These are phyloP conservation scores for Serendipita sp. DNA, from an alignment of 768 basidiomycete species.

Conservation along the genomic window DNA sequence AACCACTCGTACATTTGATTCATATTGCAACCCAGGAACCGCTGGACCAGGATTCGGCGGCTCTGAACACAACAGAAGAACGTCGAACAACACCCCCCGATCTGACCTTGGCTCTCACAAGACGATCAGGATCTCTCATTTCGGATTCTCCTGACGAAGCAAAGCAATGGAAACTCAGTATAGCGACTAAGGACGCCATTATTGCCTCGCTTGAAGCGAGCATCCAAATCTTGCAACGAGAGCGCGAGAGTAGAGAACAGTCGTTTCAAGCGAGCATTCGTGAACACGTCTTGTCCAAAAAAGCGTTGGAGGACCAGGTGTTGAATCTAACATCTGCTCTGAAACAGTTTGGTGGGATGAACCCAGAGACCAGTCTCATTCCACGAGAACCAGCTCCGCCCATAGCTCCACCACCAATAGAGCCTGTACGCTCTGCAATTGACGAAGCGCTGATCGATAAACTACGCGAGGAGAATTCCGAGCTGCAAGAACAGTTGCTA, in stretches of 20 bases:
- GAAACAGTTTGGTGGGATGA: neutral
- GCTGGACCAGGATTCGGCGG: too few relatives aligned
- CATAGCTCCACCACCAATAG: neutral
- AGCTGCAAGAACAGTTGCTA: neutral
- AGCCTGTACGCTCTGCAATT: neutral
- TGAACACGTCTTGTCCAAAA: neutral
- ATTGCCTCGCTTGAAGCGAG: neutral
- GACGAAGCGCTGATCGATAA: slow-evolving; percentile 1
- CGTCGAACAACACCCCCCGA: too few relatives aligned
- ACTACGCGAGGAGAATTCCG: neutral
- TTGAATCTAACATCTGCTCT: neutral
- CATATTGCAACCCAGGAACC: too few relatives aligned
- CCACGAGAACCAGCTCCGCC: neutral
- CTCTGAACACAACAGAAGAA: too few relatives aligned
- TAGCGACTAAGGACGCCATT: neutral
- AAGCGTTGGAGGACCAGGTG: neutral
- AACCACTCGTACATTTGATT: too few relatives aligned
- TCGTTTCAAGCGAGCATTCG: neutral
- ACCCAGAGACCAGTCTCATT: neutral
- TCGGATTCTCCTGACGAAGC: neutral
- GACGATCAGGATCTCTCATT: too few relatives aligned
- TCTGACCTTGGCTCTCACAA: too few relatives aligned
- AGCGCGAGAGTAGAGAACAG: neutral
- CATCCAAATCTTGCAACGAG: neutral
- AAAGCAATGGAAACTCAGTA: neutral